Conservation (phyloP, 2,329 filamentous ascomycete species). For the Mariannaea sp. region DNA sequence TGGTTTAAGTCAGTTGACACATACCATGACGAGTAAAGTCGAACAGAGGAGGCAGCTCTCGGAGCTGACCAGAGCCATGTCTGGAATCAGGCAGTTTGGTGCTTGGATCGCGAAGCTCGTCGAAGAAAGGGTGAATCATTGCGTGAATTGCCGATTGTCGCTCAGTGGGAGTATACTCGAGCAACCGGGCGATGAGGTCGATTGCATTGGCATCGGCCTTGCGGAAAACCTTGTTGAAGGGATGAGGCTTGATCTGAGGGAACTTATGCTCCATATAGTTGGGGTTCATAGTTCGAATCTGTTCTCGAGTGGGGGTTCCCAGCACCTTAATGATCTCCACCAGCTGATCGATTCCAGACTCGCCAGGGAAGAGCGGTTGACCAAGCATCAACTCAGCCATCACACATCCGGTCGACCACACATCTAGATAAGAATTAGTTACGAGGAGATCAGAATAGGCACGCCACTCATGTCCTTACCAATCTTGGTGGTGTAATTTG, state of each 20-base stretch:
- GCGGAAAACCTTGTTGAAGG: slow-evolving; percentile 98
- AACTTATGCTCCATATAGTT: slow-evolving; percentile 99
- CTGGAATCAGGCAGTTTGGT: slow-evolving; percentile 94
- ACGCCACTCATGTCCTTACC: slow-evolving; percentile 63
- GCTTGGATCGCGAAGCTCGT: slow-evolving; percentile 89
- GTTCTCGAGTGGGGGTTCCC: slow-evolving; percentile 93
- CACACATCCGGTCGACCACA: slow-evolving; percentile 98
- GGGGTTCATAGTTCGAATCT: slow-evolving; percentile 99
- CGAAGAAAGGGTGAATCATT: slow-evolving; percentile 98
- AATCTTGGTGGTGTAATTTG: slow-evolving; percentile 99
- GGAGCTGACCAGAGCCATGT: slow-evolving; percentile 77
- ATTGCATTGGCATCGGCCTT: slow-evolving; percentile 94
- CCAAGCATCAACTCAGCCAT: slow-evolving; percentile 99
- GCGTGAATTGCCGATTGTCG: slow-evolving; percentile 91
- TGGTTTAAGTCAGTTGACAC: slow-evolving; percentile 36
- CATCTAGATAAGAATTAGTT: slow-evolving; percentile 65
- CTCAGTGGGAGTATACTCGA: slow-evolving; percentile 98
- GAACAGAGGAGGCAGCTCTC: slow-evolving; percentile 86
- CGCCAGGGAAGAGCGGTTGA: slow-evolving; percentile 95
- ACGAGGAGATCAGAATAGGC: not conserved
- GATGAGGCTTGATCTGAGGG: slow-evolving; percentile 98
- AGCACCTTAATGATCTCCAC: slow-evolving; percentile 99
- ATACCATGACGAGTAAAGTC: slow-evolving; percentile 93
- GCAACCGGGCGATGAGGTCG: slow-evolving; percentile 87
- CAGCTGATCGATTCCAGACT: slow-evolving; percentile 97